A percentile compares a stretch with the other conserved stretches of the same genome.
Conservation (phyloP, 306 rosid species). For the Cucurbita pepo region DNA sequence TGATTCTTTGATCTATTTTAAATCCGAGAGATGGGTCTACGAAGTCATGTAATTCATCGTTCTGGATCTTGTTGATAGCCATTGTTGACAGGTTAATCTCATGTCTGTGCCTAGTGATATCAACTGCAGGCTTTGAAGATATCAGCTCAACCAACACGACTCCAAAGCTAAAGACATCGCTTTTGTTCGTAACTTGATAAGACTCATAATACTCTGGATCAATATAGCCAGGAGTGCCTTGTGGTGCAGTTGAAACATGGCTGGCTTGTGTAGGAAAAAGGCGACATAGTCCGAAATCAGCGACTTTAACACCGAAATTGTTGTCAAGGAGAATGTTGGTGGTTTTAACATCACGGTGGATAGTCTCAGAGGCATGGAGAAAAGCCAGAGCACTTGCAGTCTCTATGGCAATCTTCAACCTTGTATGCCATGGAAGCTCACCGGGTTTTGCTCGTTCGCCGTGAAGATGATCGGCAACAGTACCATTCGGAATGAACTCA, state of each 20-base stretch:
- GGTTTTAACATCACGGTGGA: slow-evolving; percentile 79
- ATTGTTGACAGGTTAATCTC: slow-evolving; percentile 65
- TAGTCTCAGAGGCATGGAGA: slow-evolving; percentile 55
- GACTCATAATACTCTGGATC: slow-evolving; percentile 75
- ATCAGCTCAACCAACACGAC: slow-evolving; percentile 66
- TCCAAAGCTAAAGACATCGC: slow-evolving; percentile 85
- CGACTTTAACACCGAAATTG: slow-evolving; percentile 57
- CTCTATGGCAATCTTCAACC: slow-evolving; percentile 65
- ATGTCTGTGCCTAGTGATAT: slow-evolving; percentile 58
- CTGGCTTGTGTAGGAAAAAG: slow-evolving; percentile 43
- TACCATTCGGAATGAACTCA: slow-evolving; percentile 67
- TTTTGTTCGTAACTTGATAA: slow-evolving; percentile 55
- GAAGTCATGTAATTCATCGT: slow-evolving; percentile 36
- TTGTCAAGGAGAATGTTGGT: slow-evolving; percentile 62
- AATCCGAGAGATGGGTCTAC: slow-evolving; percentile 47
- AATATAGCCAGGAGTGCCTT: slow-evolving; percentile 88
- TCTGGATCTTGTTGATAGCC: slow-evolving; percentile 64
- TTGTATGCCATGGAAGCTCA: slow-evolving; percentile 28
- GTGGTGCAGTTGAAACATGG: slow-evolving; percentile 76
- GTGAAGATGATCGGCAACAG: slow-evolving; percentile 76
- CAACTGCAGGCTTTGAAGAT: slow-evolving; percentile 75
- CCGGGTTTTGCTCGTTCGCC: slow-evolving; percentile 35
- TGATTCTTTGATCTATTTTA: slow-evolving; percentile 36
- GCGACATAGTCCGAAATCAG: slow-evolving; percentile 80
- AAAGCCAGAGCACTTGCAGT: slow-evolving; percentile 61